A percentile compares a stretch with the other conserved stretches of the same genome.
phyloP scores from a whole-genome alignment of 192 early-diverging fungal genomes.

The Martensiomyces pterosporus region DNA sequence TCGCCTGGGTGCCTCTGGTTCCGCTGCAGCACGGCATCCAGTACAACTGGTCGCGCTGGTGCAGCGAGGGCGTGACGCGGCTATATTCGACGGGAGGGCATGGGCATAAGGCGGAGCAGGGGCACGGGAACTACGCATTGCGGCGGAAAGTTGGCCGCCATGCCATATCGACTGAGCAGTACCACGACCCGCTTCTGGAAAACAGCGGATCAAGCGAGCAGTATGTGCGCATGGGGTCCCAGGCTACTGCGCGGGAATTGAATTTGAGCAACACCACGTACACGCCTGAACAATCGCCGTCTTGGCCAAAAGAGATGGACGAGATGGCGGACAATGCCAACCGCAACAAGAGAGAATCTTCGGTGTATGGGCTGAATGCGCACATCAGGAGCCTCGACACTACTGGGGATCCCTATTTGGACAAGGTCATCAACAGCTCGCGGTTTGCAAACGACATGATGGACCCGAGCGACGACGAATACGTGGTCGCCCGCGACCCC shows the following conservation, averaged over 20 bases:
- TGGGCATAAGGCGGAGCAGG: background rate
- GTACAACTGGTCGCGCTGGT: constrained; percentile 47
- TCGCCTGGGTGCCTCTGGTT: constrained; percentile 51
- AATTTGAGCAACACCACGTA: constrained; percentile 10
- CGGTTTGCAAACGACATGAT: constrained; percentile 39
- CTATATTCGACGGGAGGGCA: constrained; percentile 11
- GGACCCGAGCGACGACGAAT: constrained; percentile 19
- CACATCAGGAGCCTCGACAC: constrained; percentile 8
- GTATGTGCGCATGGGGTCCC: constrained; percentile 3
- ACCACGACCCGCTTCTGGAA: background rate
- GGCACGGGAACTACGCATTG: background rate
- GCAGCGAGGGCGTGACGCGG: constrained; percentile 15
- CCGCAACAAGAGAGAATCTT: constrained; percentile 17
- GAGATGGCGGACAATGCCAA: constrained; percentile 2
- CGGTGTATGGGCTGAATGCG: constrained; percentile 33
- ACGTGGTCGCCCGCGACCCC: constrained; percentile 27
- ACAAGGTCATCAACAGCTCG: constrained; percentile 46
- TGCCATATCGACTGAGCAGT: no score
- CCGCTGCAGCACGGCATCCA: constrained; percentile 36
- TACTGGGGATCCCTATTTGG: constrained; percentile 37
- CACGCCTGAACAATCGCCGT: constrained; percentile 13
- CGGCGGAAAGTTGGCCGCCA: no score
- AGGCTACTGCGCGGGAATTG: constrained; percentile 12
- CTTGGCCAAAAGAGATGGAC: constrained; percentile 17
- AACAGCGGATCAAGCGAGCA: background rate